Evolutionary conservation across 371 early-diverging fungal species (phyloP).

Genomic region (Circinella umbellata): DNA sequence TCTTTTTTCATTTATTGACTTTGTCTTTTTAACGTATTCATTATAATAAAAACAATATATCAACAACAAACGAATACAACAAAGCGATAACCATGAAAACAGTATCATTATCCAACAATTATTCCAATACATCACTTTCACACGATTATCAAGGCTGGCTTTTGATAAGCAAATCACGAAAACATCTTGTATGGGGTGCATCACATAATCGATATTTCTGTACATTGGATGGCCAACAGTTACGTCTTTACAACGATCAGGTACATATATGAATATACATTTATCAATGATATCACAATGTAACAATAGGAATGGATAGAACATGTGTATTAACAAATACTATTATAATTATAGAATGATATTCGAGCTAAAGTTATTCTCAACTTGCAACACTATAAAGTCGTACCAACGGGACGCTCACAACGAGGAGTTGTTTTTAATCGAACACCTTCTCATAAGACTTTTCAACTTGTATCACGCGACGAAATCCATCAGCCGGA

Average conservation of each 20-base stretch:
- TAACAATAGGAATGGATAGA: too few relatives aligned
- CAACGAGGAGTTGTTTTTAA: constrained; percentile 14
- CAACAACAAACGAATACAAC: background rate
- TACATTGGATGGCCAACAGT: constrained; percentile 21
- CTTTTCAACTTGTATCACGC: constrained; percentile 23
- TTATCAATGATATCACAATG: too few relatives aligned
- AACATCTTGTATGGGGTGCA: constrained; percentile 7
- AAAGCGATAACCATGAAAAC: background rate
- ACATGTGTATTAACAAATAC: background rate
- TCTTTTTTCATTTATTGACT: too few relatives aligned
- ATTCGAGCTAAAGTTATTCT: constrained; percentile 11
- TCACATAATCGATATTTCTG: constrained; percentile 20
- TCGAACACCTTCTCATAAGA: constrained; percentile 10
- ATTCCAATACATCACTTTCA: constrained; percentile 9
- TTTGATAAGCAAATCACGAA: constrained; percentile 13
- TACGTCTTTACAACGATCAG: constrained; percentile 22
- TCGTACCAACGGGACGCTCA: constrained; percentile 13
- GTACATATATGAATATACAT: constrained; percentile 10
- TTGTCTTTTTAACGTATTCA: too few relatives aligned
- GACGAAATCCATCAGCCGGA: constrained; percentile 14
- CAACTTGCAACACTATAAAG: constrained; percentile 19
- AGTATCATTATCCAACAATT: constrained; percentile 2
- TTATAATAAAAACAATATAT: too few relatives aligned
- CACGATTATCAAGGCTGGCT: constrained; percentile 16
- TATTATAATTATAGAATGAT: constrained; percentile 15